Percentiles rank a stretch among this genome's conserved stretches.
Evolutionary conservation across 306 rosid species (phyloP).

Genomic region (Prunus campanulata): DNA sequence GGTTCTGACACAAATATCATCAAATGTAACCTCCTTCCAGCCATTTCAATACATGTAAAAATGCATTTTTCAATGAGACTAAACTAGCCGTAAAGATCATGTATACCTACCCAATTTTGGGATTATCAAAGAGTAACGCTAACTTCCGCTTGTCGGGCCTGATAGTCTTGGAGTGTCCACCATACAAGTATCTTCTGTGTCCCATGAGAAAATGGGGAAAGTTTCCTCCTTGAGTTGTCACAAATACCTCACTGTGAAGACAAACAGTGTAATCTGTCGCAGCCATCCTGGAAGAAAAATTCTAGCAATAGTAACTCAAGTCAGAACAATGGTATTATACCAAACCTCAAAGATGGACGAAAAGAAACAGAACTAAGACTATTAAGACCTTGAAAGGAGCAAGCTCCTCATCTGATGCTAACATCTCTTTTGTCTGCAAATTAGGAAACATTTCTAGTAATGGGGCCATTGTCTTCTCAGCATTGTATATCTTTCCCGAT

Average conservation of each 20-base stretch:
- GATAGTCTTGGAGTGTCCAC: conserved; percentile 93
- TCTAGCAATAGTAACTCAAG: conserved; percentile 53
- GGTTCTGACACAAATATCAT: neutral
- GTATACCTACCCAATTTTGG: conserved; percentile 67
- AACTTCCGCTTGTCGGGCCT: conserved; percentile 96
- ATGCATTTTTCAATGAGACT: conserved; percentile 9
- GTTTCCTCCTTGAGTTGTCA: conserved; percentile 98
- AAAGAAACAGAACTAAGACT: conserved; percentile 17
- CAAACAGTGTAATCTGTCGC: conserved; percentile 97
- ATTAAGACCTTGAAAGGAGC: conserved; percentile 61
- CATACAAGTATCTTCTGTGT: conserved; percentile 90
- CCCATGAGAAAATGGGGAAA: conserved; percentile 96
- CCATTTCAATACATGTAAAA: neutral
- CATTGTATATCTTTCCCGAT: conserved; percentile 83
- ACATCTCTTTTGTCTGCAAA: conserved; percentile 79
- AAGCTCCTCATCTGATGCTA: conserved; percentile 82
- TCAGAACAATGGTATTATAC: conserved; percentile 35
- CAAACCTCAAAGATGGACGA: conserved; percentile 11
- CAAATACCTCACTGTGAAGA: conserved; percentile 97
- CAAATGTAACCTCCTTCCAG: neutral
- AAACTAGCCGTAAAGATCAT: conserved; percentile 12
- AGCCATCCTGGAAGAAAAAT: conserved; percentile 98
- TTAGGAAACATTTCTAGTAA: conserved; percentile 88
- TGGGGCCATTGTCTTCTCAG: conserved; percentile 83
- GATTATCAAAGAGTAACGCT: conserved; percentile 82